phyloP scores from a whole-genome alignment of 208 protist species.

The Phytomonas francai region DNA sequence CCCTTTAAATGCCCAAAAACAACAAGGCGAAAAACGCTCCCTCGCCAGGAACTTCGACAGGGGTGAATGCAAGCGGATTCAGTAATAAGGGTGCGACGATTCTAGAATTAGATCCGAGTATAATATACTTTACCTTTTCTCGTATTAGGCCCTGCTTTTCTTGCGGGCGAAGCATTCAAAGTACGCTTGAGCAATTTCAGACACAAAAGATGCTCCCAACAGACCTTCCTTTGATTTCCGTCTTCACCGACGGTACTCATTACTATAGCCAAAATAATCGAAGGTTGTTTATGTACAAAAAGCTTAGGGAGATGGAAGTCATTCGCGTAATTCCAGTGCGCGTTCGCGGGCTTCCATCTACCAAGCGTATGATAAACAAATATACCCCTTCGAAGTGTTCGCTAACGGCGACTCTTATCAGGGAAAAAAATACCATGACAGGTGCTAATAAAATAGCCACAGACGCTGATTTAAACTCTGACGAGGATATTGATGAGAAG shows the following conservation, averaged over 20 bases:
- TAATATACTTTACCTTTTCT: conserved; percentile 86
- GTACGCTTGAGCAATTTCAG: conserved; percentile 60
- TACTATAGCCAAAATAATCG: conserved; percentile 86
- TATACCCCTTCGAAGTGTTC: conserved; percentile 73
- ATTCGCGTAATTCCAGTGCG: conserved; percentile 53
- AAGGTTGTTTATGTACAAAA: conserved; percentile 79
- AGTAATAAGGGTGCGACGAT: not conserved
- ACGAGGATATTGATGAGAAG: conserved; percentile 16
- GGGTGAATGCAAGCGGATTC: too few relatives aligned
- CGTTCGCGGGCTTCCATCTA: conserved; percentile 48
- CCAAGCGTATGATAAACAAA: conserved; percentile 63
- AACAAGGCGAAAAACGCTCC: too few relatives aligned
- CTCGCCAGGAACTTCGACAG: too few relatives aligned
- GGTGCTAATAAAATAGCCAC: not conserved
- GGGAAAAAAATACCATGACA: conserved; percentile 11
- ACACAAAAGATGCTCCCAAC: conserved; percentile 28
- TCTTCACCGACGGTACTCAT: conserved; percentile 44
- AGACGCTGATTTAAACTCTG: not conserved
- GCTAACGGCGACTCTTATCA: conserved; percentile 62
- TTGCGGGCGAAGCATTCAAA: conserved; percentile 73
- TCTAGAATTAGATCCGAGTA: conserved; percentile 28
- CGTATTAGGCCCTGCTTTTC: conserved; percentile 74
- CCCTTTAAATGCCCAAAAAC: too few relatives aligned
- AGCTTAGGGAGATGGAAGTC: conserved; percentile 33
- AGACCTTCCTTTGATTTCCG: conserved; percentile 67